Base-by-base conservation (phyloP, 1,139 yeast genomes). In the Kluyveromyces marxianus region DNA sequence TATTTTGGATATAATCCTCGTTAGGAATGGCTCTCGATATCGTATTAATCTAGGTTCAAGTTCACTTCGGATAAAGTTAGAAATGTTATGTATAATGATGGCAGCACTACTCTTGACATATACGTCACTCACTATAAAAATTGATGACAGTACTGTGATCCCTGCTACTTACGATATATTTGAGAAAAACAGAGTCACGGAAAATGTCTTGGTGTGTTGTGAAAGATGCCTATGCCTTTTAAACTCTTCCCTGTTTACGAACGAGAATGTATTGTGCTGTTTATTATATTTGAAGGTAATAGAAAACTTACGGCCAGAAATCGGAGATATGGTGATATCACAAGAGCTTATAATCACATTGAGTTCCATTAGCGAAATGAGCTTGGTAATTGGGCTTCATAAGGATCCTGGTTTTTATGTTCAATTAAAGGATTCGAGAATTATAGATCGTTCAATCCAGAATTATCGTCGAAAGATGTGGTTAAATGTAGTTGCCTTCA, bases 401-500 rank as follows among this genome's bases (percentile, higher is more conserved):
- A 44, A 39, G 29, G 46, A 44, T 31, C 46, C 46, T 4, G 28
- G 38, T 7, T 25, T n/a, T 14, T 39, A 31, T 27, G 24, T 21
- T 4, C 41, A 25, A 7, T 25, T 44, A 4, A 30, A 25, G 21
- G 41, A 39, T 8, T 27, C 46, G n/a, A 10, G 33, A 10, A 35
- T 35, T 7, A 34, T 39, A 7, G 38, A 30, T 14, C 21, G 10
- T 21, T 32, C 36, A 14, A 25, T 44, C 4, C 36, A 33, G 21
- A 44, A 44, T 26, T 44, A 44, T 31, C 28, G 46, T n/a, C 33
- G 46, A 1, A 44, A 44, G 31, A 25, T 39, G 24, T 44, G 46
- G 46, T n/a, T 44, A 24, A 41, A 34, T 21, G 32, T 36, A 5
- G 26, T 32, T 7, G 27, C 36, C 7, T 25, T 39, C 21, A 33